phyloP scores from a whole-genome alignment of 208 protist genomes.

The Trypanosoma melophagium region DNA sequence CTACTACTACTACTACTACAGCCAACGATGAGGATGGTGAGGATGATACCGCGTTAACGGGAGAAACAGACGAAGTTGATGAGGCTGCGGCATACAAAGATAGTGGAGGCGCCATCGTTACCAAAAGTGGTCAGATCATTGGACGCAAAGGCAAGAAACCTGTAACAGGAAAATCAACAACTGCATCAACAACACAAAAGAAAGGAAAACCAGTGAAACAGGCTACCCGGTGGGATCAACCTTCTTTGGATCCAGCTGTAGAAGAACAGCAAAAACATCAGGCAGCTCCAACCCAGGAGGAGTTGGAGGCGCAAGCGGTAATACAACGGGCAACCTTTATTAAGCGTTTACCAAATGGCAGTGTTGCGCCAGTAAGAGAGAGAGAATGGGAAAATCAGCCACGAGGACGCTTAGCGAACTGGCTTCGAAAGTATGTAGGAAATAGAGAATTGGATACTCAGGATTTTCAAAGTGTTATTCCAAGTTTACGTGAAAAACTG shows the following conservation, averaged over 20 bases:
- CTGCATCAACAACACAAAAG: constrained; percentile 25
- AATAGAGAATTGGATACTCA: constrained; percentile 73
- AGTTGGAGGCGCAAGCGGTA: constrained; percentile 70
- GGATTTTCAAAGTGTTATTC: constrained; percentile 92
- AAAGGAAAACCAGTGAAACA: constrained; percentile 56
- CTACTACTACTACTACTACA: constrained; percentile 19
- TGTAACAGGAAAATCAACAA: constrained; percentile 4
- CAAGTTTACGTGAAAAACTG: constrained; percentile 91
- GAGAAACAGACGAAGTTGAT: not conserved
- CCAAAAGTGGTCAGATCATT: constrained; percentile 60
- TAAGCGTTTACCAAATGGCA: constrained; percentile 65
- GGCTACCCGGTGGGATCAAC: constrained; percentile 62
- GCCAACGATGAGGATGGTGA: constrained; percentile 13
- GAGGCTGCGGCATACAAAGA: constrained; percentile 6
- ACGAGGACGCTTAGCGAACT: constrained; percentile 69
- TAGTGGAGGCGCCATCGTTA: constrained; percentile 47
- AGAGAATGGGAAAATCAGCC: constrained; percentile 77
- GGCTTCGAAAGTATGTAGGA: constrained; percentile 76
- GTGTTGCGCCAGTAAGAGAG: constrained; percentile 69
- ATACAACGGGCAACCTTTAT: constrained; percentile 73
- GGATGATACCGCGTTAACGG: constrained; percentile 16
- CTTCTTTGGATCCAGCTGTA: constrained; percentile 36
- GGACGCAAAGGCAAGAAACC: constrained; percentile 36
- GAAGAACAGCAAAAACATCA: constrained; percentile 30
- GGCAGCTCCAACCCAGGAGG: constrained; percentile 53